Evolutionary conservation across 306 rosid genomes (phyloP).

Genomic region (Prunus mume): DNA sequence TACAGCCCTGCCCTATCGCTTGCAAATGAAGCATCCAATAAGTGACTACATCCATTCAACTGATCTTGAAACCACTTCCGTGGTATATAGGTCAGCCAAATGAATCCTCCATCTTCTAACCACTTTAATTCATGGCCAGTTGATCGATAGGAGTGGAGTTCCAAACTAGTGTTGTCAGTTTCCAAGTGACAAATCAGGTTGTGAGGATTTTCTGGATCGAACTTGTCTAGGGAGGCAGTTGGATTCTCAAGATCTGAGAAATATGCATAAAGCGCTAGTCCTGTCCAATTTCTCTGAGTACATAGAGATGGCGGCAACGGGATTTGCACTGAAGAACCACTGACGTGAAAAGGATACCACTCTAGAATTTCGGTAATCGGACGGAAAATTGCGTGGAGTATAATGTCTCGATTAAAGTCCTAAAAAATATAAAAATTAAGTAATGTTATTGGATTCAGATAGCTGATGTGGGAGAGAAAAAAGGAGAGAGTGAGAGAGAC

Average conservation of each 20-base stretch:
- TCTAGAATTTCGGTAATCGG: background rate
- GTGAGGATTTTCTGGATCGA: background rate
- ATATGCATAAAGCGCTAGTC: background rate
- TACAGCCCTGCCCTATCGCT: background rate
- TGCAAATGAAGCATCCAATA: conserved; percentile 6
- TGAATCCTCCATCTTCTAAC: background rate
- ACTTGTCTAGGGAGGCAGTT: conserved; percentile 2
- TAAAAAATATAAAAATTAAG: no score
- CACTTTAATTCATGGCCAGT: background rate
- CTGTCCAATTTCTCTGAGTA: background rate
- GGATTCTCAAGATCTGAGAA: background rate
- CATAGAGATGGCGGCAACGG: background rate
- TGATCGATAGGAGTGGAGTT: background rate
- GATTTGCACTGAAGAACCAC: background rate
- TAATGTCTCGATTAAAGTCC: no score
- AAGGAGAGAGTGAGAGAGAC: no score
- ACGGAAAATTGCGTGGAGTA: background rate
- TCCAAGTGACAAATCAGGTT: background rate
- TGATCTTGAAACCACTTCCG: background rate
- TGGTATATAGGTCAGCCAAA: conserved; percentile 15
- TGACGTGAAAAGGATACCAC: background rate
- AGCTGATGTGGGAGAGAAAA: background rate
- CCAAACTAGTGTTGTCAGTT: background rate
- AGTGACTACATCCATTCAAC: background rate
- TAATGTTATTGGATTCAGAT: no score